phyloP scores from a whole-genome alignment of 768 basidiomycete species.

The Clitopilus hobsonii region DNA sequence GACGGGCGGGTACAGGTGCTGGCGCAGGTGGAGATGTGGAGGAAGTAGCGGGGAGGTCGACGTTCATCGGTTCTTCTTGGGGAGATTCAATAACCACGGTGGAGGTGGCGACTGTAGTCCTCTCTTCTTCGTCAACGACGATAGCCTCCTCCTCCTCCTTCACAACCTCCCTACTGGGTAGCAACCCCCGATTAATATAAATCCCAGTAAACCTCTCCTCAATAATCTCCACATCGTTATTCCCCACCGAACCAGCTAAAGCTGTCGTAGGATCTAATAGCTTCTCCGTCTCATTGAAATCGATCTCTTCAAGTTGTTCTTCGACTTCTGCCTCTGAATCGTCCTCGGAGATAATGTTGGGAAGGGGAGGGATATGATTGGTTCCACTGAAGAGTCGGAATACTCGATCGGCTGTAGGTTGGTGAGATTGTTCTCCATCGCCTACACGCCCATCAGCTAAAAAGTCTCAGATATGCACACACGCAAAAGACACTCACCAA shows the following conservation, averaged over 20 bases:
- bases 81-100: too few species aligned
- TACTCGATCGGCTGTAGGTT: slow-evolving; percentile 70
- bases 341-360: slow-evolving; percentile 23
- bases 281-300: slow-evolving; percentile 58
- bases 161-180: too few species aligned
- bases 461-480: slow-evolving; percentile 1
- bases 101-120: too few species aligned
- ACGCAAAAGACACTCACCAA: slow-evolving; percentile 33
- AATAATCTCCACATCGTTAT: slow-evolving; percentile 11
- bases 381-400: slow-evolving; percentile 53
- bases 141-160: neutral
- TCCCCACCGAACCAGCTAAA: slow-evolving; percentile 8
- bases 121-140: neutral
- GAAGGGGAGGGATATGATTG: slow-evolving; percentile 14
- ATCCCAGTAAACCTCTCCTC: slow-evolving; percentile 20
- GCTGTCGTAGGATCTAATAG: slow-evolving; percentile 29
- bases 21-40: neutral
- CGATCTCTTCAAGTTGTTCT: slow-evolving; percentile 45
- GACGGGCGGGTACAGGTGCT: slow-evolving; percentile 3
- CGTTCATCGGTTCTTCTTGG: neutral
- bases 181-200: neutral
- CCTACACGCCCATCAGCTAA: slow-evolving; percentile 21
- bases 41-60: neutral
- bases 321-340: slow-evolving; percentile 30
- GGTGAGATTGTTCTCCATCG: slow-evolving; percentile 46